A percentile compares a stretch with the other conserved stretches of the same genome.
phyloP scores from a whole-genome alignment of 345 rosid genomes.

The Microthlaspi erraticum region DNA sequence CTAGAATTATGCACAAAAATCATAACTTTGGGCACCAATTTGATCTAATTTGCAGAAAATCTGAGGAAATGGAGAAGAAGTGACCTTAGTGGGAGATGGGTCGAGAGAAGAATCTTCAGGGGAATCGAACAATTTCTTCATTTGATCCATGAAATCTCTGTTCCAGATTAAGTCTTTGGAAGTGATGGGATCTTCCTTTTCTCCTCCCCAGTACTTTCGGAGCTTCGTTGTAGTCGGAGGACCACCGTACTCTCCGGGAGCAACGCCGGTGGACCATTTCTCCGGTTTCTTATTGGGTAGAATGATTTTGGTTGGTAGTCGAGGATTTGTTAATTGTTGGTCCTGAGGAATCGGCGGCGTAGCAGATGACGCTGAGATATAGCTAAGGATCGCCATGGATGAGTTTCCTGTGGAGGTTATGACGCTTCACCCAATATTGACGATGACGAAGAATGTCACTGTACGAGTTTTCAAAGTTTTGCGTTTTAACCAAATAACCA shows the following conservation, averaged over 20 bases:
- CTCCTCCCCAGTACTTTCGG: conserved; percentile 91
- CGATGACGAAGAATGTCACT: neutral
- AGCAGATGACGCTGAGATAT: conserved; percentile 60
- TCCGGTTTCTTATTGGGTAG: conserved; percentile 79
- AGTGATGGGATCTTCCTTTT: conserved; percentile 79
- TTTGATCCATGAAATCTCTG: conserved; percentile 81
- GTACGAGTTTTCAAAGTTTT: conserved; percentile 1
- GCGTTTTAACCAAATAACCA: conserved; percentile 5
- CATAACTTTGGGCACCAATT: neutral
- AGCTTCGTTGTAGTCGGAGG: conserved; percentile 78
- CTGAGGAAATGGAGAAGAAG: neutral
- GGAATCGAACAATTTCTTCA: conserved; percentile 66
- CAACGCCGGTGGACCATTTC: conserved; percentile 93
- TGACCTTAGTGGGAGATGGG: conserved; percentile 60
- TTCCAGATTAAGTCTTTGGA: conserved; percentile 93
- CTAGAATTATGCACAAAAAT: no score
- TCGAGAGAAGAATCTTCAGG: conserved; percentile 46
- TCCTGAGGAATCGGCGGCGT: conserved; percentile 62
- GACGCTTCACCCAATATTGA: neutral
- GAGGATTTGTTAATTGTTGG: conserved; percentile 46
- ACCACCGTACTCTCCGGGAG: conserved; percentile 94
- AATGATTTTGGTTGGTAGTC: conserved; percentile 68
- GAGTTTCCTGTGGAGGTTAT: conserved; percentile 43
- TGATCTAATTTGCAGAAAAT: neutral
- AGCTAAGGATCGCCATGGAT: conserved; percentile 66